phyloP scores from a whole-genome alignment of 306 rosid genomes.

The Cucurbita argyrosperma region DNA sequence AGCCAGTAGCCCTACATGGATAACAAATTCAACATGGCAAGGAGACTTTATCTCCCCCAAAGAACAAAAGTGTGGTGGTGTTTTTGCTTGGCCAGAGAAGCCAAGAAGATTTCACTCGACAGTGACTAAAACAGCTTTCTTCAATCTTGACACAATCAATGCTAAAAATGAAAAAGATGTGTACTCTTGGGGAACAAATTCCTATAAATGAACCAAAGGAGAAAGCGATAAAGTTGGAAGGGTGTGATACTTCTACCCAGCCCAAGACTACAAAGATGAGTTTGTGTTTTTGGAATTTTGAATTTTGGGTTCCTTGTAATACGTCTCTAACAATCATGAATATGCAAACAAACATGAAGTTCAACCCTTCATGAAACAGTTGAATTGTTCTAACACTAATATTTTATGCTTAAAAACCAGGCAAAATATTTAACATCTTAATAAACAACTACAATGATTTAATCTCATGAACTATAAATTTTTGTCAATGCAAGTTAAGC shows the following conservation, averaged over 20 bases:
- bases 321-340: no score
- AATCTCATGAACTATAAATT: background rate
- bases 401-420: background rate
- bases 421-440: background rate
- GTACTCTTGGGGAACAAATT: constrained; percentile 5
- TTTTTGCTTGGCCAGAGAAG: constrained; percentile 5
- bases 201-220: constrained; percentile 3
- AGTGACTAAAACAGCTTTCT: constrained; percentile 2
- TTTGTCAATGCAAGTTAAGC: background rate
- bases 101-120: constrained; percentile 6
- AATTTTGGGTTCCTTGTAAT: background rate
- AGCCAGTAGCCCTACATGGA: background rate
- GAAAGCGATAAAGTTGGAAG: background rate
- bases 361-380: background rate
- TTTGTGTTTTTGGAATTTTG: background rate
- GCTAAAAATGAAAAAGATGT: constrained; percentile 7
- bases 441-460: background rate
- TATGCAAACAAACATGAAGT: no score
- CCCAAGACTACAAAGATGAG: background rate
- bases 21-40: background rate
- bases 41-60: constrained; percentile 2
- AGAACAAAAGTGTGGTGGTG: constrained; percentile 6
- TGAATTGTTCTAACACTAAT: background rate
- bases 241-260: background rate
- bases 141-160: constrained; percentile 1